Base-by-base conservation (phyloP, 805 yeast species). In the Grigorovia transvaalensis region DNA sequence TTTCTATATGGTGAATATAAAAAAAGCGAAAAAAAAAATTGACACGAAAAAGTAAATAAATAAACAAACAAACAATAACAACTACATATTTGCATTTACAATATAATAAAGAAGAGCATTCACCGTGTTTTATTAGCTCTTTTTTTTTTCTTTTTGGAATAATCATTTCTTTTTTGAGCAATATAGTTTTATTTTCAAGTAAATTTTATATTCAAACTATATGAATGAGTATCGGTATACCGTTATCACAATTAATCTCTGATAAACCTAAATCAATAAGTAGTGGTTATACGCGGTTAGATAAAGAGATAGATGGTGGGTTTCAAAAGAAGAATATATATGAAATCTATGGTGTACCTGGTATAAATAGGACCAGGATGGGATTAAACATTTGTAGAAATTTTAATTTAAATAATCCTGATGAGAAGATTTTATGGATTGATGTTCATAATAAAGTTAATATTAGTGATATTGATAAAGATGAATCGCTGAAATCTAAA, bases 321-420 rank as follows among this genome's bases (percentile, higher is more conserved):
- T 61, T 65, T 40, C 61, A 64, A 42, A 52, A 57, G 13, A 49
- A 64, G 45, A 56, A 59, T 19, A 63, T 67, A 23, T 67, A 67
- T 53, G 70, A 66, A 44, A 53, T 67, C 6, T 64, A 57, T 54
- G 71, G 71, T 1, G 65, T 66, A 15, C 70, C 71, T 4, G 70
- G 69, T 2, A 55, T 62, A 9, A 68, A 69, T 13, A 67, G 62
- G 53, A 59, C 66, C 2, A 52, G 49, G 38, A 43, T 66, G 9
- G 69, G 63, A 9, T 33, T 56, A 19, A 62, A 59, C 27, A 27
- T 65, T 2, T 52, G 55, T 1, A 38, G 46, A 7, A 57, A 55
- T 27, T 53, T 54, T 18, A 30, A 33, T 15, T 4, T 44, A 1
- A 23, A 29, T 12, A 30, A 48, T 17, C 20, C 48, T 9, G 54